phyloP scores from a whole-genome alignment of 345 rosid species.

The Jatropha curcas region DNA sequence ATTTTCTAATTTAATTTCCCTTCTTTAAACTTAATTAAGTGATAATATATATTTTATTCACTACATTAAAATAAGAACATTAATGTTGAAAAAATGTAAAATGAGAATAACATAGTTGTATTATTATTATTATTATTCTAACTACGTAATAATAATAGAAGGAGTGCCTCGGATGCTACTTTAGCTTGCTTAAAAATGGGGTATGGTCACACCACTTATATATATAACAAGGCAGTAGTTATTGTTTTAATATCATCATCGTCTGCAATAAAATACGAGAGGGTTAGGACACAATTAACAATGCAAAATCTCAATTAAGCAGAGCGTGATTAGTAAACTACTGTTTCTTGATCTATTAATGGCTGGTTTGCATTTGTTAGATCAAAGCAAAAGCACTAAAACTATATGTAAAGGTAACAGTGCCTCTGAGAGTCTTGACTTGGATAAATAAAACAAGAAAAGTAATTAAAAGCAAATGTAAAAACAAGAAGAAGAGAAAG shows the following conservation, averaged over 20 bases:
- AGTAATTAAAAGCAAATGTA: not conserved
- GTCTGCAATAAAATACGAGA: conserved; percentile 3
- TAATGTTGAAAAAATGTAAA: not conserved
- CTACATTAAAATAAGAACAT: too few species aligned
- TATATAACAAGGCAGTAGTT: conserved; percentile 6
- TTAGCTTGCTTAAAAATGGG: conserved; percentile 24
- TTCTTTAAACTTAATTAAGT: too few species aligned
- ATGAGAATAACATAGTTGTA: not conserved
- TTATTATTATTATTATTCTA: conserved; percentile 1
- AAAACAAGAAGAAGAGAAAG: conserved; percentile 11
- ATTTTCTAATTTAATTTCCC: not conserved
- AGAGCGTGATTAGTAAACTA: not conserved
- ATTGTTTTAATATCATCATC: conserved; percentile 6
- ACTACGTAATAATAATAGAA: not conserved
- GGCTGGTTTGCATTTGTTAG: not conserved
- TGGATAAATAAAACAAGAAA: not conserved
- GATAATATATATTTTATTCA: too few species aligned
- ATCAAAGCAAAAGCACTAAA: not conserved
- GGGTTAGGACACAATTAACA: not conserved
- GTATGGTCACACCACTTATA: conserved; percentile 8
- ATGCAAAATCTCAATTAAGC: not conserved
- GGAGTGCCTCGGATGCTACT: conserved; percentile 36
- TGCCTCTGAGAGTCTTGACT: too few species aligned
- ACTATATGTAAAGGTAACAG: too few species aligned
- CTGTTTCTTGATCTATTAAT: not conserved